Evolutionary conservation across 1,139 yeast species (phyloP), one percentile per base, ranked within the genome.

Genomic region (Eremothecium coryli): DNA sequence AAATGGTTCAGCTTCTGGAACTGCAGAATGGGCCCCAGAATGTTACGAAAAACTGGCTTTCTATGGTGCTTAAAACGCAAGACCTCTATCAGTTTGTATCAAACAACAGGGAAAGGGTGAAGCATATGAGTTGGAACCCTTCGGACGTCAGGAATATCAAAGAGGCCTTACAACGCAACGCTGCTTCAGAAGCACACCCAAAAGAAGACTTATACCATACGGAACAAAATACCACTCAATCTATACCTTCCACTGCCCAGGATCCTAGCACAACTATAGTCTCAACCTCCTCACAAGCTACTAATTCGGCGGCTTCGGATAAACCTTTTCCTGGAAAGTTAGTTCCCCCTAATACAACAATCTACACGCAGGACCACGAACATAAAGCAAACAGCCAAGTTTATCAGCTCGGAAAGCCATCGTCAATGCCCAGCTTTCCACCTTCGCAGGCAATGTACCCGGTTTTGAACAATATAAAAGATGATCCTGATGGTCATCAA

Each of bases 31-130:
- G 23, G 4, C 13, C 24, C 4, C 31, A 29, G 12, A 26, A 16
- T 5, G 33, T 33, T 8, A 33, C 39, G 11, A 36, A 36, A 18
- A 38, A 30, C 22, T 38, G 41, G 41, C 13, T 38, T 11, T 25
- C 25, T n/a, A 37, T 31, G 31, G 33, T 32, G 12, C 18, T 33
- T 13, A 38, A 36, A 18, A 24, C 33, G 8, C 36, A 36, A 14
- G 41, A 36, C 16, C 27, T 38, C 18, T 36, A 38, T 23, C 30
- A 22, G 21, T 31, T 13, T 18, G 38, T 36, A 4, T 24, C 39
- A n/a, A 21, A 17, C 11, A 38, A 27, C 20, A 29, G 25, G 11
- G 27, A 20, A 7, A 14, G 29, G n/a, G 26, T 25, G 14, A 34
- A 33, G 11, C 9, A 17, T n/a, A 16, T 27, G 5, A 27, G 4